Evolutionary conservation across 2,329 filamentous ascomycete genomes (phyloP).

Genomic region (Cytospora piceae): DNA sequence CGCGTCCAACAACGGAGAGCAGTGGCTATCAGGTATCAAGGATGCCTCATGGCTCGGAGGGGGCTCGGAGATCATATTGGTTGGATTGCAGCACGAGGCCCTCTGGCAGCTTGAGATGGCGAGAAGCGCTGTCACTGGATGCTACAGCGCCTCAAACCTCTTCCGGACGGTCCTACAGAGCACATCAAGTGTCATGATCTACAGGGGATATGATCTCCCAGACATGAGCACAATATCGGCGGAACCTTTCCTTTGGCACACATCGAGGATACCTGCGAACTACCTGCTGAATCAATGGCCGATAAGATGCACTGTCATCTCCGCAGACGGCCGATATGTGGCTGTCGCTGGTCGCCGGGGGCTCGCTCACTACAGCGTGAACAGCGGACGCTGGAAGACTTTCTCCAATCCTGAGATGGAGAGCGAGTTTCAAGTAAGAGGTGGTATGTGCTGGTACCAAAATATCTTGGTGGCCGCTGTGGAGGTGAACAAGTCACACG

Average conservation of each 20-base stretch:
- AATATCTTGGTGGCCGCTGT: conserved; percentile 92
- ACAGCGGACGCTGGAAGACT: conserved; percentile 93
- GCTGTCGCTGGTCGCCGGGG: conserved; percentile 94
- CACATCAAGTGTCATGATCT: conserved; percentile 85
- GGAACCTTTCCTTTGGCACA: conserved; percentile 94
- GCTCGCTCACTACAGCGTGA: conserved; percentile 92
- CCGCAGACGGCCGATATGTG: conserved; percentile 89
- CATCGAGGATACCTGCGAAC: conserved; percentile 78
- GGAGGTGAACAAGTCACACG: conserved; percentile 80
- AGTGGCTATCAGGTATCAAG: conserved; percentile 79
- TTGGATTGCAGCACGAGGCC: conserved; percentile 71
- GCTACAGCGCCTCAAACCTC: conserved; percentile 88
- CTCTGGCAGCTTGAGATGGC: conserved; percentile 92
- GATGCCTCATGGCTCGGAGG: conserved; percentile 86
- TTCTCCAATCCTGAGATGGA: conserved; percentile 82
- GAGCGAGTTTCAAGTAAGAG: conserved; percentile 88
- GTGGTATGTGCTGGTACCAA: conserved; percentile 98
- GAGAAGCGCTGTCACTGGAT: conserved; percentile 88
- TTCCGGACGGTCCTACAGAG: conserved; percentile 89
- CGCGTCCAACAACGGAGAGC: conserved; percentile 71
- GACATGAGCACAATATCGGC: conserved; percentile 90
- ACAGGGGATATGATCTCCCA: conserved; percentile 88
- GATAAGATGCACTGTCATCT: conserved; percentile 83
- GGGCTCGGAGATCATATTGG: conserved; percentile 82
- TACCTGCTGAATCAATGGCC: conserved; percentile 96